These are phyloP conservation scores for Malassezia sp. DNA, from an alignment of 1,284 basidiomycete species.

Conservation along the genomic window DNA sequence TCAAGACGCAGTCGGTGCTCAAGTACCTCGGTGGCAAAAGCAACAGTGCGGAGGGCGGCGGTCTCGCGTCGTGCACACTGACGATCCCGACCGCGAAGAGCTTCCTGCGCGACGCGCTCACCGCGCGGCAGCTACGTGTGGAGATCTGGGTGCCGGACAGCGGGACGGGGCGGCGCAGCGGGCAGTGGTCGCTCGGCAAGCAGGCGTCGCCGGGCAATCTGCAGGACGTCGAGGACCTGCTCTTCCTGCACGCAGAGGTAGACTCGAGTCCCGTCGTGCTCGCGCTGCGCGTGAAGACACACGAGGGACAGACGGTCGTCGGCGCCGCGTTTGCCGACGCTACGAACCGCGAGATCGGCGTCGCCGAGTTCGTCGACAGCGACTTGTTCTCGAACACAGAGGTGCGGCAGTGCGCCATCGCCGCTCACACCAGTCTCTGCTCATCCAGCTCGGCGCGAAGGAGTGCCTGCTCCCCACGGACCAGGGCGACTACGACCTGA, in stretches of 20 bases:
- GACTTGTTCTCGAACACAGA: conserved; percentile 93
- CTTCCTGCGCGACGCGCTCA: conserved; percentile 80
- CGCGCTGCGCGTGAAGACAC: conserved; percentile 67
- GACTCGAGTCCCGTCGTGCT: conserved; percentile 77
- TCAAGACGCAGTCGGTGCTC: conserved; percentile 45
- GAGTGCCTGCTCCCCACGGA: conserved; percentile 61
- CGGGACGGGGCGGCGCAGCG: conserved; percentile 59
- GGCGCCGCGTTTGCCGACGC: conserved; percentile 55
- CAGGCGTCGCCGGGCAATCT: conserved; percentile 92
- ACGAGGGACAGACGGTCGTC: conserved; percentile 50
- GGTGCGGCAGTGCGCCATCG: conserved; percentile 52
- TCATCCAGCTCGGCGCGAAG: conserved; percentile 93
- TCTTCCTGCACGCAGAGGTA: conserved; percentile 75
- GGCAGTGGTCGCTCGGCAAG: conserved; percentile 58
- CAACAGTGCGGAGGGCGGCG: conserved; percentile 15
- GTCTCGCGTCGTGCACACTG: conserved; percentile 56
- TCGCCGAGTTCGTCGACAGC: conserved; percentile 86
- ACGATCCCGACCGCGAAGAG: conserved; percentile 69
- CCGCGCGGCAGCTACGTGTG: conserved; percentile 77
- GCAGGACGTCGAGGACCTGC: conserved; percentile 79
- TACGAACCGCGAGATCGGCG: conserved; percentile 51
- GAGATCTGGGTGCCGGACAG: conserved; percentile 56
- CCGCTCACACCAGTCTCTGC: conserved; percentile 57
- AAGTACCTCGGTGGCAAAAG: conserved; percentile 33
- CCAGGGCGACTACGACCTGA: conserved; percentile 60